Percentiles rank a stretch among this genome's conserved stretches.
These are phyloP conservation scores for Yamadazyma paraphyllophila DNA, from an alignment of 805 yeast species.

Conservation along the genomic window DNA sequence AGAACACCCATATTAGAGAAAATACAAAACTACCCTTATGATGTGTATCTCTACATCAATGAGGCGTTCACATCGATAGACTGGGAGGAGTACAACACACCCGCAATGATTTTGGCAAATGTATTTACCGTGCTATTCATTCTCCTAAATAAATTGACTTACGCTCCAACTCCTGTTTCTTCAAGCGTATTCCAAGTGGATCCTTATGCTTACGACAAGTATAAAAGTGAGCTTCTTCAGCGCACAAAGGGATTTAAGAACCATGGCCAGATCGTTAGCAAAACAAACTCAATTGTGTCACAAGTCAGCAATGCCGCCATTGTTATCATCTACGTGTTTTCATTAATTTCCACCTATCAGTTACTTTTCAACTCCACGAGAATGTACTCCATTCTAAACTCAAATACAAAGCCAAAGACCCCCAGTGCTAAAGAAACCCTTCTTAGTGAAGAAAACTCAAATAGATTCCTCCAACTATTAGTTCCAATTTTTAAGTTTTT, in stretches of 20 bases:
- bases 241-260: slow-evolving; percentile 1
- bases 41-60: slow-evolving; percentile 32
- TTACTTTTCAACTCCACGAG: slow-evolving; percentile 17
- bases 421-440: slow-evolving; percentile 19
- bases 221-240: slow-evolving; percentile 15
- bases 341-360: slow-evolving; percentile 18
- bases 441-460: slow-evolving; percentile 2
- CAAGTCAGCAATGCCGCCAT: slow-evolving; percentile 4
- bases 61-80: slow-evolving; percentile 39
- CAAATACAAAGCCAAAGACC: slow-evolving; percentile 24
- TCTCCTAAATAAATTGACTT: slow-evolving; percentile 24
- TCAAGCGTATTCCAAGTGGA: slow-evolving; percentile 37
- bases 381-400: slow-evolving; percentile 33
- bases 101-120: slow-evolving; percentile 29
- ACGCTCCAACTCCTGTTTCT: slow-evolving; percentile 23
- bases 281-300: background rate
- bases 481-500: slow-evolving; percentile 1
- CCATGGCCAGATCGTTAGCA: background rate
- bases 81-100: slow-evolving; percentile 37
- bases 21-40: slow-evolving; percentile 37
- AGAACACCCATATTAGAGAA: slow-evolving; percentile 16
- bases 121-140: slow-evolving; percentile 10
- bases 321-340: slow-evolving; percentile 11
- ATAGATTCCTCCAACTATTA: background rate
- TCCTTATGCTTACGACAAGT: slow-evolving; percentile 31